A percentile compares a stretch with the other conserved stretches of the same genome.
phyloP scores from a whole-genome alignment of 2,329 filamentous ascomycete species.

The Cordyceps cateniannulata region DNA sequence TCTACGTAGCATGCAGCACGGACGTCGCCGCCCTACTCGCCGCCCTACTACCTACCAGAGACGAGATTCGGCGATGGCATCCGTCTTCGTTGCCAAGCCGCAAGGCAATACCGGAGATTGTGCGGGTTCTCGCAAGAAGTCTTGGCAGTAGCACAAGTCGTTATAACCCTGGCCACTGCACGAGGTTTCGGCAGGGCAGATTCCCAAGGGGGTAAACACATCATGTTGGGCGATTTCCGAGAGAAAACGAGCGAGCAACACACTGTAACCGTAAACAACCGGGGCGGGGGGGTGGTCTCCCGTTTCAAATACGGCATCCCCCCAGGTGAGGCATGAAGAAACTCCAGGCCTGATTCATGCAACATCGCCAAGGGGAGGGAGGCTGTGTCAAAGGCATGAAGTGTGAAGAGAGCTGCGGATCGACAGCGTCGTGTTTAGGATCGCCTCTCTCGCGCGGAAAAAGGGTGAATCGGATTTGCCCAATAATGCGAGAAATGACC shows the following conservation, averaged over 20 bases:
- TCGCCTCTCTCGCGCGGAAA: neutral
- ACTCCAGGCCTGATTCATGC: neutral
- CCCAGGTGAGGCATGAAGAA: neutral
- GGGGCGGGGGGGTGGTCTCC: neutral
- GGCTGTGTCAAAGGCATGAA: neutral
- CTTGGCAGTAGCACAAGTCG: neutral
- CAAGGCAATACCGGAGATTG: neutral
- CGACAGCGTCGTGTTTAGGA: neutral
- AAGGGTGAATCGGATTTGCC: neutral
- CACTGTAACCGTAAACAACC: neutral
- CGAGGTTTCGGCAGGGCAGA: neutral
- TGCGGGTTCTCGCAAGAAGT: neutral
- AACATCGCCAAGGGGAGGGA: neutral
- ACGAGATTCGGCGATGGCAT: neutral
- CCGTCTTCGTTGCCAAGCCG: neutral
- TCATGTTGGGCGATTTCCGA: neutral
- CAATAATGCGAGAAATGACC: neutral
- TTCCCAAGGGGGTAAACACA: neutral
- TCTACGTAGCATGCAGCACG: too few species aligned
- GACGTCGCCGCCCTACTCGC: too few species aligned
- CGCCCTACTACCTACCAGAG: too few species aligned
- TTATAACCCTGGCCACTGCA: neutral
- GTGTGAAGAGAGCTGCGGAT: neutral
- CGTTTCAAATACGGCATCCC: neutral
- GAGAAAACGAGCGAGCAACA: neutral